phyloP scores from a whole-genome alignment of 2,329 filamentous ascomycete genomes.

The Furcasterigmium sp. region DNA sequence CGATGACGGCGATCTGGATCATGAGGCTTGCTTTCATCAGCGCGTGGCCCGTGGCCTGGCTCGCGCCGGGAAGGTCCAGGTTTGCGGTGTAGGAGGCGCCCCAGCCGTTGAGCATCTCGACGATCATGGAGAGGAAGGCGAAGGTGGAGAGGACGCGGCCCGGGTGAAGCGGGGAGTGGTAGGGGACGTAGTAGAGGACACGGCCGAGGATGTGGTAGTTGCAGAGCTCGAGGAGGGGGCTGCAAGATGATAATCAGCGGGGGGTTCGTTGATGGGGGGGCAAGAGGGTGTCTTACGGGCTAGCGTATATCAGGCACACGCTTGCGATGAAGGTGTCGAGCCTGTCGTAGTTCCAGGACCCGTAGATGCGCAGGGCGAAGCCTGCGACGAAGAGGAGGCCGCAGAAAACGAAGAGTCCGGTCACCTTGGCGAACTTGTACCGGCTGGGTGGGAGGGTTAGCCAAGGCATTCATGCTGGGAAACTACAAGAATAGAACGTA shows the following conservation, averaged over 20 bases:
- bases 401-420: conserved; percentile 48
- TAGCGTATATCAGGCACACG: conserved; percentile 27
- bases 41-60: conserved; percentile 34
- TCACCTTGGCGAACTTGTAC: conserved; percentile 53
- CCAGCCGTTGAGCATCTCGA: conserved; percentile 43
- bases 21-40: conserved; percentile 46
- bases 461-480: not conserved
- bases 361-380: conserved; percentile 38
- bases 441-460: conserved; percentile 27
- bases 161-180: conserved; percentile 47
- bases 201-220: conserved; percentile 59
- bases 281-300: conserved; percentile 18
- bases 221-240: conserved; percentile 53
- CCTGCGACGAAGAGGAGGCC: conserved; percentile 49
- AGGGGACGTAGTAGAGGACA: conserved; percentile 54
- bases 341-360: conserved; percentile 23
- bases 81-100: conserved; percentile 44
- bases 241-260: conserved; percentile 12
- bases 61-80: conserved; percentile 26
- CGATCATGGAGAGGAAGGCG: conserved; percentile 35
- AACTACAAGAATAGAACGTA: conserved; percentile 28
- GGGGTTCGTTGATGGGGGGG: not conserved
- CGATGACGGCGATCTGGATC: conserved; percentile 49
- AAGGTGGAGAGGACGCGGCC: conserved; percentile 40
- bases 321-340: conserved; percentile 26